Conservation (phyloP, 2,329 filamentous ascomycete species). For the Plectosphaerella plurivora region DNA sequence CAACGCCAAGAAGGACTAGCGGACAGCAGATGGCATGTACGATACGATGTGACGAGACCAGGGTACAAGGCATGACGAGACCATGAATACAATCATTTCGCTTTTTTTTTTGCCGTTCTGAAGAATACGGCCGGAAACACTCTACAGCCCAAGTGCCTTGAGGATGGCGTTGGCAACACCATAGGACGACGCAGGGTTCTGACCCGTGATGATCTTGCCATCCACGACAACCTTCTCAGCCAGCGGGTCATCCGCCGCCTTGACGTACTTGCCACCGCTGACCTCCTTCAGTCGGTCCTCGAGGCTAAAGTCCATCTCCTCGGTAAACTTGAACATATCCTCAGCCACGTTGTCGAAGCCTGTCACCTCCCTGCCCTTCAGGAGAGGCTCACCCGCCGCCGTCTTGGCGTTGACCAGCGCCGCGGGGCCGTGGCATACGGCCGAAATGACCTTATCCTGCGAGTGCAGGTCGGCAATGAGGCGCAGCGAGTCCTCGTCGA, state of each 20-base stretch:
- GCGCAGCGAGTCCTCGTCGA: slow-evolving; percentile 50
- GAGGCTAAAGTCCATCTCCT: slow-evolving; percentile 54
- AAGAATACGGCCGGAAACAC: too few relatives aligned
- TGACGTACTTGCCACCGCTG: slow-evolving; percentile 50
- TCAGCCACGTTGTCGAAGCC: slow-evolving; percentile 59
- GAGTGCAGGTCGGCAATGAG: slow-evolving; percentile 60
- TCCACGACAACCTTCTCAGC: slow-evolving; percentile 44
- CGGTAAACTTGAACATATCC: slow-evolving; percentile 39
- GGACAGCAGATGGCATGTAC: too few relatives aligned
- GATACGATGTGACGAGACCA: too few relatives aligned
- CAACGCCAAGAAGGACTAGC: slow-evolving; percentile 18
- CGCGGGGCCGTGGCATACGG: slow-evolving; percentile 66
- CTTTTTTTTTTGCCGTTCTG: too few relatives aligned
- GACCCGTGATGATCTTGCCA: slow-evolving; percentile 50
- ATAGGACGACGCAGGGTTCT: slow-evolving; percentile 51
- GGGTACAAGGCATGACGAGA: too few relatives aligned
- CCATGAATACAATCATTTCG: too few relatives aligned
- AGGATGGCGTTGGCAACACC: slow-evolving; percentile 47
- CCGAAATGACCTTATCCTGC: slow-evolving; percentile 57
- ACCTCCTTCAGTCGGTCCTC: slow-evolving; percentile 48
- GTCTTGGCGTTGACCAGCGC: slow-evolving; percentile 55
- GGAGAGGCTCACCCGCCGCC: slow-evolving; percentile 44
- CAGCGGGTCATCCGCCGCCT: slow-evolving; percentile 44
- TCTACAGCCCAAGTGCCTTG: slow-evolving; percentile 31
- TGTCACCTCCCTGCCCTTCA: slow-evolving; percentile 54